phyloP scores from a whole-genome alignment of 768 basidiomycete species.

The Podaxis mareebaensis region DNA sequence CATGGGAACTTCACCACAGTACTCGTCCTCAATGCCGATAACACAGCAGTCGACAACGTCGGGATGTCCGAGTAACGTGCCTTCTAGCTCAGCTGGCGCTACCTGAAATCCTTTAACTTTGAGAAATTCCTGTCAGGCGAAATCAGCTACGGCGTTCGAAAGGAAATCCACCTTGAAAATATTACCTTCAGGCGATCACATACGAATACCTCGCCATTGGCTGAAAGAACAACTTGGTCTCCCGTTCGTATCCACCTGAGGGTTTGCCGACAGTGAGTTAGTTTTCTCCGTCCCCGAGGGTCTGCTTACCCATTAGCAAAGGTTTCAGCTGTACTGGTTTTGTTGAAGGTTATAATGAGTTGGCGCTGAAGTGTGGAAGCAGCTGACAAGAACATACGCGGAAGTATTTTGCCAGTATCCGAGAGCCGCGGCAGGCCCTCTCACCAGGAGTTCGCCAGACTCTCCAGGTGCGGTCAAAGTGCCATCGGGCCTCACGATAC shows the following conservation, averaged over 20 bases:
- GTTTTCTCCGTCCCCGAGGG: constrained; percentile 4
- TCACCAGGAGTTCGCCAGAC: constrained; percentile 49
- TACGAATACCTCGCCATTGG: constrained; percentile 54
- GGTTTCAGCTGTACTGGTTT: constrained; percentile 53
- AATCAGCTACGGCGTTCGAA: not conserved
- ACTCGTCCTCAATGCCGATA: constrained; percentile 60
- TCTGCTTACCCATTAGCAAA: constrained; percentile 56
- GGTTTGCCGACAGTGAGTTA: constrained; percentile 4
- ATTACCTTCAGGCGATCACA: constrained; percentile 61
- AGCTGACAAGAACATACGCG: constrained; percentile 44
- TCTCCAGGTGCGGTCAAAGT: constrained; percentile 42
- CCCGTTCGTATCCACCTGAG: constrained; percentile 64
- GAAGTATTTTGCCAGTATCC: constrained; percentile 46
- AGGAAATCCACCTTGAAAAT: not conserved
- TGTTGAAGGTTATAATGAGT: constrained; percentile 7
- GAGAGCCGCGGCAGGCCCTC: constrained; percentile 42
- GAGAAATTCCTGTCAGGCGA: constrained; percentile 51
- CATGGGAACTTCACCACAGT: constrained; percentile 62
- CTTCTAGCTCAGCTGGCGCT: constrained; percentile 59
- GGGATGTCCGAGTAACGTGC: constrained; percentile 43
- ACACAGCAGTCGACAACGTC: constrained; percentile 63
- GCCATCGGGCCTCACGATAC: constrained; percentile 49
- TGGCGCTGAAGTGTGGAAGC: constrained; percentile 16
- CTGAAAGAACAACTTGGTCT: constrained; percentile 53
- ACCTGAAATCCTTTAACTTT: constrained; percentile 68